phyloP scores from a whole-genome alignment of 345 rosid species.

The Eucalyptus viminalis region DNA sequence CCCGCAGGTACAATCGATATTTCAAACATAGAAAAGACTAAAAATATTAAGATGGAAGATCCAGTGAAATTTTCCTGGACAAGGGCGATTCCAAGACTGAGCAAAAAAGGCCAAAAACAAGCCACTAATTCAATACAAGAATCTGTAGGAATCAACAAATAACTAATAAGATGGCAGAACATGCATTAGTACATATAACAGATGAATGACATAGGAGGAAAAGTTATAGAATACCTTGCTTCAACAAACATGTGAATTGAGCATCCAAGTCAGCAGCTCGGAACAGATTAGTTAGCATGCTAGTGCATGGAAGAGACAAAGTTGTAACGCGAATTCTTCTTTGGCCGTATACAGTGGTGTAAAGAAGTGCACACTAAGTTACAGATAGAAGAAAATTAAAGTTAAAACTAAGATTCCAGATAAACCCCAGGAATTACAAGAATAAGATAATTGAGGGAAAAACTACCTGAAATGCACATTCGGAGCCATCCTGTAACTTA shows the following conservation, averaged over 20 bases:
- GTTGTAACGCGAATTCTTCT: constrained; percentile 91
- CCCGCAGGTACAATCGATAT: neutral
- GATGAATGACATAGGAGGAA: neutral
- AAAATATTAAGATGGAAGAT: neutral
- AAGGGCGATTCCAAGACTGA: neutral
- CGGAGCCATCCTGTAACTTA: constrained; percentile 89
- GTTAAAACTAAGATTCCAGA: neutral
- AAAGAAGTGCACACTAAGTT: constrained; percentile 89
- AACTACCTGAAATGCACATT: constrained; percentile 87
- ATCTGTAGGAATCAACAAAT: neutral
- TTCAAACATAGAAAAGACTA: neutral
- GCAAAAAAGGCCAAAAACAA: neutral
- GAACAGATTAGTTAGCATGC: constrained; percentile 75
- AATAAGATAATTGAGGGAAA: neutral
- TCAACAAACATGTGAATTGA: constrained; percentile 87
- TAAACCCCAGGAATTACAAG: neutral
- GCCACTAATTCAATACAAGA: neutral
- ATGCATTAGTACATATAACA: neutral
- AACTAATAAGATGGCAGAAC: neutral
- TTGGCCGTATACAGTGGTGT: constrained; percentile 87
- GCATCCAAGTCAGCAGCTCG: constrained; percentile 96
- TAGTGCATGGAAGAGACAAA: constrained; percentile 89
- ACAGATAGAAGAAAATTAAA: neutral
- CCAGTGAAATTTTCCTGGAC: neutral
- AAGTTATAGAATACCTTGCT: constrained; percentile 54